Percentiles rank a stretch among this genome's conserved stretches.
phyloP scores from a whole-genome alignment of 495 filamentous ascomycete species.

The Penicillium simplicissimum region DNA sequence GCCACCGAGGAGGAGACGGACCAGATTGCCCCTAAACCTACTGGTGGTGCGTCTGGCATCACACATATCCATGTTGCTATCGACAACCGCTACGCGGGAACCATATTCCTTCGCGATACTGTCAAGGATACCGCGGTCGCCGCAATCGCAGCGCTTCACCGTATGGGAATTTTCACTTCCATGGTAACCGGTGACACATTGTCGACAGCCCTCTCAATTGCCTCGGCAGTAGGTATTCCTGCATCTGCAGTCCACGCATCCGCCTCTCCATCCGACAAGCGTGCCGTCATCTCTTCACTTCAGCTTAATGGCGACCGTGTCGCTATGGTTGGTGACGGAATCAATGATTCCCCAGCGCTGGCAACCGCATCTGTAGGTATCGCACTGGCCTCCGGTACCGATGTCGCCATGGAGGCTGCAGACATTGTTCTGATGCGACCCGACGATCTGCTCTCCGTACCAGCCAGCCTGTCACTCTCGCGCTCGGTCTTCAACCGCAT shows the following conservation, averaged over 20 bases:
- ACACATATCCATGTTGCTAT: slow-evolving; percentile 93
- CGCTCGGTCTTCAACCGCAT: slow-evolving; percentile 88
- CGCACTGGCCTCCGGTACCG: slow-evolving; percentile 86
- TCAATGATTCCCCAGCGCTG: slow-evolving; percentile 97
- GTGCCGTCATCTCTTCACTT: slow-evolving; percentile 74
- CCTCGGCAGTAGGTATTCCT: slow-evolving; percentile 78
- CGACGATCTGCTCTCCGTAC: slow-evolving; percentile 87
- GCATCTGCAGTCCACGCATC: slow-evolving; percentile 73
- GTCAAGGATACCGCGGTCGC: slow-evolving; percentile 87
- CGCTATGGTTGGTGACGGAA: slow-evolving; percentile 98
- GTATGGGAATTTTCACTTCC: slow-evolving; percentile 80
- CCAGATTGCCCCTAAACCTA: slow-evolving; percentile 22
- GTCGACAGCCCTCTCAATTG: slow-evolving; percentile 79
- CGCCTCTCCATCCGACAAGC: slow-evolving; percentile 85
- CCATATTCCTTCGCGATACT: slow-evolving; percentile 81
- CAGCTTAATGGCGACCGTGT: slow-evolving; percentile 73
- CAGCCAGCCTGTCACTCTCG: slow-evolving; percentile 79
- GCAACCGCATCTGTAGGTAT: slow-evolving; percentile 93
- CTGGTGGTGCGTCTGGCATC: slow-evolving; percentile 56
- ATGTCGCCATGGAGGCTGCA: slow-evolving; percentile 97
- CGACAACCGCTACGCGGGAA: slow-evolving; percentile 74
- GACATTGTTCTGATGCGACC: slow-evolving; percentile 94
- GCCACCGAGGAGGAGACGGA: slow-evolving; percentile 26
- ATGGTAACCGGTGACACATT: slow-evolving; percentile 94
- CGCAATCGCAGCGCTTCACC: slow-evolving; percentile 76